Conservation (phyloP, 2,329 filamentous ascomycete genomes). For the Phialophora tarda region DNA sequence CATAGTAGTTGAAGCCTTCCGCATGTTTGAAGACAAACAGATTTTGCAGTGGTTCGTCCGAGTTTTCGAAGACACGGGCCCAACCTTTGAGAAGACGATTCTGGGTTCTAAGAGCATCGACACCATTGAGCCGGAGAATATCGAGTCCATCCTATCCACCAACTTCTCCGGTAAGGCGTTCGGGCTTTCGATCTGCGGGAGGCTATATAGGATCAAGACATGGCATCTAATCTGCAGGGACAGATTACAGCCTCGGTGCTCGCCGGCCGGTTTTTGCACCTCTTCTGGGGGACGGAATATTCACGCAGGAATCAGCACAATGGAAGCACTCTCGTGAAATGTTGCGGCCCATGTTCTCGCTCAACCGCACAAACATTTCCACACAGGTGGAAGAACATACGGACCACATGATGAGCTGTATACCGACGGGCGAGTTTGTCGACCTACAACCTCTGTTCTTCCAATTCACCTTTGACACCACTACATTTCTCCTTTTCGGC, state of each 20-base stretch:
- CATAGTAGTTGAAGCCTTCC: background rate
- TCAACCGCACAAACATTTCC: background rate
- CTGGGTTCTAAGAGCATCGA: background rate
- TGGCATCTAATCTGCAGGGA: background rate
- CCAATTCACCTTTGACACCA: slow-evolving; percentile 67
- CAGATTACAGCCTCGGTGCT: background rate
- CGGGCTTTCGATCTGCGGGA: too few relatives aligned
- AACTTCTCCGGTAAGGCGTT: background rate
- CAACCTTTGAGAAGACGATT: background rate
- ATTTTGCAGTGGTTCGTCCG: background rate
- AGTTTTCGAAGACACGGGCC: background rate
- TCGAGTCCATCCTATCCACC: slow-evolving; percentile 5
- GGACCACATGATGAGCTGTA: background rate
- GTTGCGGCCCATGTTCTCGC: slow-evolving; percentile 2
- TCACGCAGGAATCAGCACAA: background rate
- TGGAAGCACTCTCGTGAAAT: background rate
- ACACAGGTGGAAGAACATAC: background rate
- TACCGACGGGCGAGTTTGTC: slow-evolving; percentile 50
- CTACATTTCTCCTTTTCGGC: slow-evolving; percentile 71
- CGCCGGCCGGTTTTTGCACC: slow-evolving; percentile 3
- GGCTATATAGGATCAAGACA: background rate
- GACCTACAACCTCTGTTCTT: slow-evolving; percentile 69
- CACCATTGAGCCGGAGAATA: slow-evolving; percentile 5
- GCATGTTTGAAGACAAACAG: background rate
- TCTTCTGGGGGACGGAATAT: slow-evolving; percentile 6